A percentile compares a stretch with the other conserved stretches of the same genome.
Evolutionary conservation across 225 moss, liverwort and hornwort genomes (phyloP).

Genomic region (Neckera pumila): DNA sequence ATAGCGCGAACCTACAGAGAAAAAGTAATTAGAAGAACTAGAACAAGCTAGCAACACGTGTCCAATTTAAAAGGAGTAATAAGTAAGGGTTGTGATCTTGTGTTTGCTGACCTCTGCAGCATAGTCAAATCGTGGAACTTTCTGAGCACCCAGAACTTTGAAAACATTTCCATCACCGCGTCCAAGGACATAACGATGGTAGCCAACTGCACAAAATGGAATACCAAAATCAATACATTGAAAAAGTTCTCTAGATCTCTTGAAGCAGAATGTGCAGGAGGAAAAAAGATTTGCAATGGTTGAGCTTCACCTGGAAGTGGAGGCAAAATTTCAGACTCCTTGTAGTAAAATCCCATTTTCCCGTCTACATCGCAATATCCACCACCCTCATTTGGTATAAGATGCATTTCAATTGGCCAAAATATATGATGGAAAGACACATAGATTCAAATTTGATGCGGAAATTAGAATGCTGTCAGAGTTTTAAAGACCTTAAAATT

Average conservation of each 20-base stretch:
- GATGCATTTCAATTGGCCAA: neutral
- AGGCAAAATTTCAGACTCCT: slow-evolving; percentile 80
- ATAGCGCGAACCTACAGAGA: slow-evolving; percentile 67
- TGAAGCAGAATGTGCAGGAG: neutral
- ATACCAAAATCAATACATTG: neutral
- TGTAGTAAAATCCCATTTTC: slow-evolving; percentile 83
- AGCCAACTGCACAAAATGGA: slow-evolving; percentile 34
- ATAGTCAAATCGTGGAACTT: slow-evolving; percentile 47
- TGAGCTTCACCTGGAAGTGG: slow-evolving; percentile 65
- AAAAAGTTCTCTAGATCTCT: neutral
- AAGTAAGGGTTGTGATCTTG: neutral
- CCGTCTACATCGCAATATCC: slow-evolving; percentile 37
- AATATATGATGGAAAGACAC: neutral
- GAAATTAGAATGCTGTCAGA: neutral
- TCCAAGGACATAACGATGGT: slow-evolving; percentile 46
- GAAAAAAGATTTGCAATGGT: neutral
- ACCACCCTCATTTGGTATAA: neutral
- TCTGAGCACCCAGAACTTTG: slow-evolving; percentile 4
- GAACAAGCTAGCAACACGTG: neutral
- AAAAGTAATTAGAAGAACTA: neutral
- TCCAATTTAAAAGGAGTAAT: neutral
- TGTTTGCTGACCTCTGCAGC: slow-evolving; percentile 46
- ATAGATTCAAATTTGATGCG: neutral
- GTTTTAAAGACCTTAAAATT: neutral
- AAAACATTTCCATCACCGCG: slow-evolving; percentile 7